A percentile compares a stretch with the other conserved stretches of the same genome.
Conservation (phyloP, 768 basidiomycete species). For the Pisolithus albus region DNA sequence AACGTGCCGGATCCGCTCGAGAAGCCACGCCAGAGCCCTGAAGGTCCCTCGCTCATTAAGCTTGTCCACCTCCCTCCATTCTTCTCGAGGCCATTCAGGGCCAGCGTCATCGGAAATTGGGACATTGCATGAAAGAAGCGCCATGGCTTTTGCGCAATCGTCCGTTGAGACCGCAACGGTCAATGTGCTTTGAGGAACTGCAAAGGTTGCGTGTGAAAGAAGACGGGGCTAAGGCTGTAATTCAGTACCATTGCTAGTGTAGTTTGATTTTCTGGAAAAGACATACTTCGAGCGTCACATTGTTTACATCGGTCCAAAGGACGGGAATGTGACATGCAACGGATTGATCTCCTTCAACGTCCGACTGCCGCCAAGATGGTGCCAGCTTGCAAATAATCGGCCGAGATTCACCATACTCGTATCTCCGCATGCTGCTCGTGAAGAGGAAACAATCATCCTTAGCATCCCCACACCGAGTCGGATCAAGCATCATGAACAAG, state of each 20-base stretch:
- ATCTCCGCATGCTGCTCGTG: constrained; percentile 67
- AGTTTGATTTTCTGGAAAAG: not conserved
- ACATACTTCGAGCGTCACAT: constrained; percentile 50
- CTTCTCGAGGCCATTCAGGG: constrained; percentile 67
- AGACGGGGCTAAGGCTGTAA: constrained; percentile 40
- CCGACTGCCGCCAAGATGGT: constrained; percentile 72
- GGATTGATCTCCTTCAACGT: constrained; percentile 38
- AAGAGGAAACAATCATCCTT: constrained; percentile 81
- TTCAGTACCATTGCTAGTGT: constrained; percentile 1
- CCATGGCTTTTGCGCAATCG: constrained; percentile 68
- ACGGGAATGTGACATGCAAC: constrained; percentile 56
- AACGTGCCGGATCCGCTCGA: constrained; percentile 75
- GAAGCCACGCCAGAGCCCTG: constrained; percentile 76
- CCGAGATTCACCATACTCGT: constrained; percentile 76
- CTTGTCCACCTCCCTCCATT: constrained; percentile 80
- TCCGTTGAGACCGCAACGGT: constrained; percentile 47
- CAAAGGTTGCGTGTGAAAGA: constrained; percentile 52
- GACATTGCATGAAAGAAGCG: constrained; percentile 71
- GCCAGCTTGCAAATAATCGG: constrained; percentile 71
- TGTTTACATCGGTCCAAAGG: constrained; percentile 51
- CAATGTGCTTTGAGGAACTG: constrained; percentile 51
- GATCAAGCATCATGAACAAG: constrained; percentile 77
- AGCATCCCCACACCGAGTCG: constrained; percentile 68
- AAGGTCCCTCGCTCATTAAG: constrained; percentile 80
- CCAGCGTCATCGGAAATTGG: constrained; percentile 66